Base-by-base conservation (phyloP, 2,329 filamentous ascomycete genomes). In the Elsinoe fawcettii region DNA sequence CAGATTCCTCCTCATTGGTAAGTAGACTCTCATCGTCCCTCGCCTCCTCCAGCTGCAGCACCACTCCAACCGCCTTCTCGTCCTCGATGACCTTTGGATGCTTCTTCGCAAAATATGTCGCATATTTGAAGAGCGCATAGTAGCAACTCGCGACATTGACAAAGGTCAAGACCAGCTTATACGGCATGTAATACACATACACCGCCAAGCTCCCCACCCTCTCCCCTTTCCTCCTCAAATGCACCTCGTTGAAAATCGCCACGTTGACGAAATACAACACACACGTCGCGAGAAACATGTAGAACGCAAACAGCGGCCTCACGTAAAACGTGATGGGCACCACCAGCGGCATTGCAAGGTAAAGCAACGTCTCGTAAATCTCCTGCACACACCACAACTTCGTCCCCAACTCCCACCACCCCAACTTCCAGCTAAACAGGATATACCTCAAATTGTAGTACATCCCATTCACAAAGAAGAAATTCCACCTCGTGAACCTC, bases 311-410 rank as follows among this genome's bases (percentile, higher is more conserved):
- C 1, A 58, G 60, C 8, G 74, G 75, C 9, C 70, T 66, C 16
- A 75, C 71, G 41, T 71, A 64, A 58, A 78, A 72, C 0, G 73
- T 74, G 5, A 78, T 74, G 1, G 74, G 74, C 0, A 78, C 64
- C 12, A 76, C 65, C 57, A 77, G 75, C 1, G 75, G 75, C 1
- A 74, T 72, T 30, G 75, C 61, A 14, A 78, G 67, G 60, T 75
- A 75, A 20, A 77, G 67, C 1, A 77, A 62, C 1, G 74, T 76
- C 60, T 76, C 74, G 57, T 77, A 77, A 18, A 76, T 66, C 67
- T 78, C 76, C 60, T 77, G 74, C 46, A 76, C 71, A 14, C 78
- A 75, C 41, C 75, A 77, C 9, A 78, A 62, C 64, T 79, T 79
- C 1, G 75, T 69, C 2, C 75, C 75, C n/a, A 79, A 60, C 60